Evolutionary conservation across 1,284 basidiomycete genomes (phyloP).

Genomic region (Spongiforma sp.): DNA sequence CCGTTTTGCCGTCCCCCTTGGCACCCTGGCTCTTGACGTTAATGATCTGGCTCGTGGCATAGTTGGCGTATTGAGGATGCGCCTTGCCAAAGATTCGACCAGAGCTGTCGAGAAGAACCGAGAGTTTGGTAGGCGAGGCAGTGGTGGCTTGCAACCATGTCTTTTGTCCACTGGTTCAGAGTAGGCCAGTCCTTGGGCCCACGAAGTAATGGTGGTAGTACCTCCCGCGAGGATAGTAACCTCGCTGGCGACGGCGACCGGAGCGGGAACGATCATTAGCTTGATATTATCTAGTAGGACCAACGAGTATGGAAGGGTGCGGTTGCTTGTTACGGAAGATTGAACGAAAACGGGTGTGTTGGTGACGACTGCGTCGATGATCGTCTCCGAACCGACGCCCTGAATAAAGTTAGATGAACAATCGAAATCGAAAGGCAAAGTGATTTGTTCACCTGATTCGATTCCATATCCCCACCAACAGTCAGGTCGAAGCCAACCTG

Average conservation of each 20-base stretch:
- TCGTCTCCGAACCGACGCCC: slow-evolving; percentile 50
- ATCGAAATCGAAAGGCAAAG: neutral
- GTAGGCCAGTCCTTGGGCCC: slow-evolving; percentile 57
- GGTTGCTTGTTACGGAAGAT: slow-evolving; percentile 36
- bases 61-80: slow-evolving; percentile 55
- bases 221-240: slow-evolving; percentile 38
- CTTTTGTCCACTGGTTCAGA: slow-evolving; percentile 37
- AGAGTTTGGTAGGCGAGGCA: slow-evolving; percentile 43
- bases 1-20: slow-evolving; percentile 57
- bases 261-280: slow-evolving; percentile 46
- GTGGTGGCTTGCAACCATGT: slow-evolving; percentile 39
- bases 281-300: slow-evolving; percentile 49
- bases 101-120: slow-evolving; percentile 45
- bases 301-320: slow-evolving; percentile 41
- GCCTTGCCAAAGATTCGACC: slow-evolving; percentile 53
- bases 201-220: slow-evolving; percentile 49
- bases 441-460: slow-evolving; percentile 32
- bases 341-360: slow-evolving; percentile 38
- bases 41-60: slow-evolving; percentile 49
- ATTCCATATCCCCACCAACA: slow-evolving; percentile 41
- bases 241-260: slow-evolving; percentile 48
- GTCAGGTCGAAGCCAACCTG: slow-evolving; percentile 50
- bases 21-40: slow-evolving; percentile 59
- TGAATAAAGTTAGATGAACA: slow-evolving; percentile 15
- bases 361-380: slow-evolving; percentile 52